These are phyloP conservation scores for Phyllosticta citribraziliensis DNA, from an alignment of 2,329 filamentous ascomycete genomes.

Conservation along the genomic window DNA sequence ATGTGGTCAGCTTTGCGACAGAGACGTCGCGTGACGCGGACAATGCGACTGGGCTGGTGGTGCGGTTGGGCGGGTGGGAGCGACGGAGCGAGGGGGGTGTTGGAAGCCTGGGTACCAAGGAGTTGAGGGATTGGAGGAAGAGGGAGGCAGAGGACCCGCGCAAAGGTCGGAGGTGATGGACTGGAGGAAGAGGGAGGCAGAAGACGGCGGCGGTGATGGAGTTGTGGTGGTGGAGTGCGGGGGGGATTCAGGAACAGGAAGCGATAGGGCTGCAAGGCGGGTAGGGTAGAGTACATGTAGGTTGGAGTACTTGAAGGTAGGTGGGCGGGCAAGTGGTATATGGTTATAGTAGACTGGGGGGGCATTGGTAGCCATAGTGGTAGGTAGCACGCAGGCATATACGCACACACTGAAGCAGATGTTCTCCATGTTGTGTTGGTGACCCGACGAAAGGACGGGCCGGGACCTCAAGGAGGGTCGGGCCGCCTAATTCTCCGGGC, in stretches of 20 bases:
- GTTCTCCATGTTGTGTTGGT: no score
- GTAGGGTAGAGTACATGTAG: background rate
- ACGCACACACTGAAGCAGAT: no score
- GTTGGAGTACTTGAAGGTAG: no score
- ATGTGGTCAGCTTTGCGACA: constrained; percentile 77
- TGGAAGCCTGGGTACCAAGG: constrained; percentile 83
- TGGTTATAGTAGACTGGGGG: background rate
- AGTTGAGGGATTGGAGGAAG: constrained; percentile 74
- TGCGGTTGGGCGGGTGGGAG: constrained; percentile 56
- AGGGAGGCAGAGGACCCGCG: constrained; percentile 75
- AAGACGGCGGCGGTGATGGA: constrained; percentile 1
- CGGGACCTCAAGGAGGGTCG: no score
- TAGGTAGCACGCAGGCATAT: no score
- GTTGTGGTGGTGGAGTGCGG: background rate
- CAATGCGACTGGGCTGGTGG: constrained; percentile 55
- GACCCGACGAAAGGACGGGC: no score
- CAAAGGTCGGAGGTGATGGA: constrained; percentile 35
- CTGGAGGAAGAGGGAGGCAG: background rate
- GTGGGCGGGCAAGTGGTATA: background rate
- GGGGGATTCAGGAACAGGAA: background rate
- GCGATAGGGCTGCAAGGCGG: background rate
- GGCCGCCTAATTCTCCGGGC: no score
- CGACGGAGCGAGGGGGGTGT: constrained; percentile 71
- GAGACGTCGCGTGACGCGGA: constrained; percentile 61
- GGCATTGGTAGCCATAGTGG: background rate